Evolutionary conservation across 2,329 filamentous ascomycete species (phyloP), one percentile per base, ranked within the genome.

Genomic region (Trichophyton mentagrophytes): DNA sequence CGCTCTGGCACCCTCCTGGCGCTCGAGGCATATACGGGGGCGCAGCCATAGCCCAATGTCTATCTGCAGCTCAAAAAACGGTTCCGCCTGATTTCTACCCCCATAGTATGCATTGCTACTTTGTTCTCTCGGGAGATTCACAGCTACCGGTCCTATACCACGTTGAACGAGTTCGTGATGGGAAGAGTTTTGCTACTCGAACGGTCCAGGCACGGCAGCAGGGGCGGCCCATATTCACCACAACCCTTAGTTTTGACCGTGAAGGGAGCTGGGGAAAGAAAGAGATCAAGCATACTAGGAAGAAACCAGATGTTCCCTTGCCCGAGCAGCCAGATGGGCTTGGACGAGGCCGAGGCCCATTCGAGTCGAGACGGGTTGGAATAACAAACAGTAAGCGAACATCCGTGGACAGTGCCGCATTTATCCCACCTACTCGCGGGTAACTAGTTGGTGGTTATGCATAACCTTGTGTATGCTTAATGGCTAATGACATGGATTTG

Each of bases 61-160:
- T 96, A 27, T 82, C 88, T 53, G 90, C 93, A 1, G 93, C 90
- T 25, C 90, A 96, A 73, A 84, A 85, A 70, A 99, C 93, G 7
- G 89, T 99, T 1, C 86, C 87, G 0, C 65, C 72, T 40, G 80
- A 88, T 71, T 96, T 96, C 74, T 82, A 85, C 62, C 85, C 93
- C 57, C 93, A 99, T 79, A 92, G 87, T 70, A 96, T 95, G 88
- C 93, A 99, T 81, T 97, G 93, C 82, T 99, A 97, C 79, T 99
- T 99, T 74, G 85, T 99, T 38, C 85, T 97, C 1, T 91, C 92
- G 3, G 93, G 93, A 30, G 88, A 92, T 69, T 81, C 84, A 11
- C 84, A 87, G 63, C 86, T 93, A 17, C 92, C 93, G 36, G 88
- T 97, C 66, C 81, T 96, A 64, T 97, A 96, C 77, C 89, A 96